Evolutionary conservation across 2,329 filamentous ascomycete species (phyloP), one percentile per base, ranked within the genome.

Genomic region (Phaeosphaeriaceae sp.): DNA sequence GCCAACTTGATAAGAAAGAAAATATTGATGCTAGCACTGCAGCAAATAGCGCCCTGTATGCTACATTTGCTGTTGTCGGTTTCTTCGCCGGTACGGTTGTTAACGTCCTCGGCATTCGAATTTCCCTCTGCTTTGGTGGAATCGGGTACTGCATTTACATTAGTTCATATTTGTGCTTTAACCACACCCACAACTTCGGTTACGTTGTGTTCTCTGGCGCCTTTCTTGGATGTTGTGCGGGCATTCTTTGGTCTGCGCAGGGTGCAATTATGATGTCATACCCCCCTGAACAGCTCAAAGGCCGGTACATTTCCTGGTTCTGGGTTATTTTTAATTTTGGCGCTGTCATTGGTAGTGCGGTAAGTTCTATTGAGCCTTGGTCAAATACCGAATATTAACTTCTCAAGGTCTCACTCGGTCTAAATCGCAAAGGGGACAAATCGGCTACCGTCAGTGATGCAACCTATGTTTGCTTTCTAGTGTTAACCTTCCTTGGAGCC

Each of bases 271-370:
- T 92, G 87, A 92, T 95, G 84, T 85, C 87, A 29, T 96, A 96
- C 71, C 91, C 91, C 1, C 78, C 82, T 21, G 92, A 96, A 74
- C 72, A 84, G 26, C 81, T 83, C 55, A 96, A 96, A 79, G 92
- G 92, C 26, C 84, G 86, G 48, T 96, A 90, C 70, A 94, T 96
- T 71, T 88, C 88, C 7, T 86, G 84, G 76, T 96, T 95, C 76
- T 96, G 92, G 92, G 84, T 91, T 66, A 93, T 96, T 65, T 96
- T 96, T 81, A 96, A 96, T 74, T 74, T 92, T 45, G 92, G 92
- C 61, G 90, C 85, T 64, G 91, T 96, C 52, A 89, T 96, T 67
- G 92, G 92, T 50, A 85, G 86, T 66, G 63, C 84, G 74, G 87
- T 83, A 69, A 71, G 79, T 20, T 47, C 20, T 20, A 32, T 9